A percentile compares a stretch with the other conserved stretches of the same genome.
Evolutionary conservation across 2,329 filamentous ascomycete species (phyloP).

Genomic region (Fusarium proliferatum): DNA sequence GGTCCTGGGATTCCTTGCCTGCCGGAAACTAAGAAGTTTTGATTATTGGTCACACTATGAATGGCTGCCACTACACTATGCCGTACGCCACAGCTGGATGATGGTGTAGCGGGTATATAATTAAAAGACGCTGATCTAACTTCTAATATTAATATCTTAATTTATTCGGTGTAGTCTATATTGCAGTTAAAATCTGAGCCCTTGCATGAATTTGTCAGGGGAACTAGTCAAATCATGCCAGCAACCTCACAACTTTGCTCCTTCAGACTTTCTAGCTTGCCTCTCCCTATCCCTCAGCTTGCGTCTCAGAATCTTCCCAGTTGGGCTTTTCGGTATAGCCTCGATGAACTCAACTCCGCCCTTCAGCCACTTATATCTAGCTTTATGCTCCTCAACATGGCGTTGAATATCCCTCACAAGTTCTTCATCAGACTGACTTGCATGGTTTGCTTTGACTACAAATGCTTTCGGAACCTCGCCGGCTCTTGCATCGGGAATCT

Average conservation of each 20-base stretch:
- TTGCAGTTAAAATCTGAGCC: accelerated
- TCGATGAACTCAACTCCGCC: slow-evolving; percentile 72
- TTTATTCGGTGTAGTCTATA: accelerated
- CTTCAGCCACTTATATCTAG: slow-evolving; percentile 74
- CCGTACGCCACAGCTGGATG: too few relatives aligned
- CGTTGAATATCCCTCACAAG: slow-evolving; percentile 62
- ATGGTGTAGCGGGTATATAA: too few relatives aligned
- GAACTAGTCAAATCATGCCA: background rate
- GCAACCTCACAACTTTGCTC: background rate
- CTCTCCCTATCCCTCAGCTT: slow-evolving; percentile 13
- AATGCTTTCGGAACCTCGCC: slow-evolving; percentile 73
- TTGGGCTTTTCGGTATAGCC: slow-evolving; percentile 76
- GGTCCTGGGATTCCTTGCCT: background rate
- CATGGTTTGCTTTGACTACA: slow-evolving; percentile 60
- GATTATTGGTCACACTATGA: too few relatives aligned
- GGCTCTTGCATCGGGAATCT: slow-evolving; percentile 68
- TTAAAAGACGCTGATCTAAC: background rate
- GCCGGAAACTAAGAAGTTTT: background rate
- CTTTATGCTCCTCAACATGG: slow-evolving; percentile 73
- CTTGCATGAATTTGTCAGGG: background rate
- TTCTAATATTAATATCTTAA: background rate
- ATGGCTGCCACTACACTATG: too few relatives aligned
- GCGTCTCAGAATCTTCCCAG: slow-evolving; percentile 70
- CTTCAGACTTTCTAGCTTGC: background rate
- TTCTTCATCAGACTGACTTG: slow-evolving; percentile 61